Evolutionary conservation across 257 asterid genomes (phyloP).

Genomic region (Gardenia jasminoides): DNA sequence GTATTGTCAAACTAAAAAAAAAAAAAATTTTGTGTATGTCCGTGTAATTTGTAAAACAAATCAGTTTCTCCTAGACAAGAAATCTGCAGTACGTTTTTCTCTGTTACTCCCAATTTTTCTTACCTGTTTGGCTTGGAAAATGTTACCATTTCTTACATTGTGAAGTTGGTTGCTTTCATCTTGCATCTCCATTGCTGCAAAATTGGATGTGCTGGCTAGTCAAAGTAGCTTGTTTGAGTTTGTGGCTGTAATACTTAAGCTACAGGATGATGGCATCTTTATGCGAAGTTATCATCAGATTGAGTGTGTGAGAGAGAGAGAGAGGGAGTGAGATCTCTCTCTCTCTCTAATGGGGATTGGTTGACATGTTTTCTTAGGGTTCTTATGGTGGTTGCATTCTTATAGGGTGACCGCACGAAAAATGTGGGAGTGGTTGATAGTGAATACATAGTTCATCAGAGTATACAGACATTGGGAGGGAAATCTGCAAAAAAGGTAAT

Average conservation of each 20-base stretch:
- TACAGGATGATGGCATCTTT: background rate
- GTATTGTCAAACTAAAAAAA: background rate
- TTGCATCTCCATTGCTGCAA: background rate
- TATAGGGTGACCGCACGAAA: conserved; percentile 81
- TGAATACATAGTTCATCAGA: conserved; percentile 90
- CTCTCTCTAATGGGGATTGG: background rate
- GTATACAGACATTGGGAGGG: conserved; percentile 96
- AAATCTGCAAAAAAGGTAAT: conserved; percentile 62
- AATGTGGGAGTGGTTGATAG: conserved; percentile 96
- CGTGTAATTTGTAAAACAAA: background rate
- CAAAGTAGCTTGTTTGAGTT: background rate
- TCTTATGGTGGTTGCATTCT: conserved; percentile 14
- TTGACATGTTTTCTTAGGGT: background rate
- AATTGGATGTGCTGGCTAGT: background rate
- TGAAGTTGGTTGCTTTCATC: background rate
- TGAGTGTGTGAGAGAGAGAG: background rate
- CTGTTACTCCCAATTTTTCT: too few species aligned
- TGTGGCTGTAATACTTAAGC: background rate
- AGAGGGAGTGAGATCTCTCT: background rate
- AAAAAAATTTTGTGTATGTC: background rate
- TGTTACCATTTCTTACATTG: background rate
- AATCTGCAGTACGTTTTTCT: background rate
- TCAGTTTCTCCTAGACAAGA: background rate
- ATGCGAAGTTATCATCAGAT: background rate
- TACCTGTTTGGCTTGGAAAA: background rate